Evolutionary conservation across 2,329 filamentous ascomycete species (phyloP).

Genomic region (Neofusicoccum ribis): DNA sequence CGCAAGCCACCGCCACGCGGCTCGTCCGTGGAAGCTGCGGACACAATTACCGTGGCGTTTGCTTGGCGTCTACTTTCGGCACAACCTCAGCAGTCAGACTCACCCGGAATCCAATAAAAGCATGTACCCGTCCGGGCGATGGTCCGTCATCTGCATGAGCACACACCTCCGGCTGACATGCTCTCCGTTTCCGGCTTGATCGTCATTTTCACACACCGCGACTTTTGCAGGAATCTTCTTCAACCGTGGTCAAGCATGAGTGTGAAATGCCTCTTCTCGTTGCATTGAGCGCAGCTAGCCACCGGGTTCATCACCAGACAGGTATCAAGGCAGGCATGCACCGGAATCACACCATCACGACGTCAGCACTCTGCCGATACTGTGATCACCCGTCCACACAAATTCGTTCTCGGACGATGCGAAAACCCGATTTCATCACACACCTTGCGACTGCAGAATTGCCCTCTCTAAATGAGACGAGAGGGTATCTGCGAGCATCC

Average conservation of each 20-base stretch:
- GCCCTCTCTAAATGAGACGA: neutral
- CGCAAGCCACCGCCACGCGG: neutral
- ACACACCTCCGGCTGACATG: neutral
- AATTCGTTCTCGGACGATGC: neutral
- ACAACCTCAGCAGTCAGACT: neutral
- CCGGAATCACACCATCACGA: neutral
- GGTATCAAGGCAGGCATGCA: neutral
- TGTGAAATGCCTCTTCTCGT: neutral
- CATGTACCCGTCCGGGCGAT: neutral
- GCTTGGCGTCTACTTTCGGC: neutral
- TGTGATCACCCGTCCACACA: neutral
- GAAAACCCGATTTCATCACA: neutral
- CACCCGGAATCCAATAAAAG: constrained; percentile 9
- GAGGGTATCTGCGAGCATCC: neutral
- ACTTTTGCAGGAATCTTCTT: neutral
- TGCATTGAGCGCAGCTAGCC: neutral
- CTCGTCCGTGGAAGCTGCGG: neutral
- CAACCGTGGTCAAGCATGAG: neutral
- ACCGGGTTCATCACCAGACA: neutral
- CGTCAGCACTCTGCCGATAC: neutral
- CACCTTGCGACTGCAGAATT: neutral
- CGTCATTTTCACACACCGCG: neutral
- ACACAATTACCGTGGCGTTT: neutral
- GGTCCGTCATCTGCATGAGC: neutral
- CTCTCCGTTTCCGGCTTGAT: neutral